A percentile compares a stretch with the other conserved stretches of the same genome.
phyloP scores from a whole-genome alignment of 2,329 filamentous ascomycete genomes.

The Colletotrichum sp. region DNA sequence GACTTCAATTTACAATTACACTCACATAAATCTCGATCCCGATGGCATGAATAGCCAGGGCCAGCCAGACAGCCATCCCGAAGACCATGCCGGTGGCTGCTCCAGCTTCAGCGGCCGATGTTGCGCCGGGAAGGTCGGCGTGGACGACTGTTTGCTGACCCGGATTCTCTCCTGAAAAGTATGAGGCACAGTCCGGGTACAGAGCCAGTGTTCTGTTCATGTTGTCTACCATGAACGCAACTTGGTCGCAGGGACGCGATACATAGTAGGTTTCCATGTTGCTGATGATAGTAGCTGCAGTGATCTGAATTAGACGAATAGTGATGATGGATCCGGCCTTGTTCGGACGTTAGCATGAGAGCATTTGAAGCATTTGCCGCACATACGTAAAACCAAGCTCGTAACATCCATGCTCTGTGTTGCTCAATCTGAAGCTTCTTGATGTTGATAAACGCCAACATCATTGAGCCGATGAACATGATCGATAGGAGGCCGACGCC shows the following conservation, averaged over 20 bases:
- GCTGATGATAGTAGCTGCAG: slow-evolving; percentile 38
- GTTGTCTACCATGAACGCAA: slow-evolving; percentile 41
- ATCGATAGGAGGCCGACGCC: slow-evolving; percentile 48
- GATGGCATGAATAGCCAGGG: slow-evolving; percentile 19
- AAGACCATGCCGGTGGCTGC: slow-evolving; percentile 51
- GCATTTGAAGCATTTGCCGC: not conserved
- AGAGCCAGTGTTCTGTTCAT: slow-evolving; percentile 26
- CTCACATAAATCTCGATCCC: slow-evolving; percentile 30
- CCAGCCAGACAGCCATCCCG: slow-evolving; percentile 52
- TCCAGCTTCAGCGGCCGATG: slow-evolving; percentile 31
- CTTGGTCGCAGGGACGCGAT: slow-evolving; percentile 51
- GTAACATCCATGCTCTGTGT: slow-evolving; percentile 69
- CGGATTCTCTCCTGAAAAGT: slow-evolving; percentile 33
- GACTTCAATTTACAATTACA: fast-evolving
- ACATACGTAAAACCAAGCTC: slow-evolving; percentile 55
- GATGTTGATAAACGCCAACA: slow-evolving; percentile 60
- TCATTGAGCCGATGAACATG: slow-evolving; percentile 45
- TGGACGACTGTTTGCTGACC: slow-evolving; percentile 30
- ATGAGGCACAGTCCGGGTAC: slow-evolving; percentile 50
- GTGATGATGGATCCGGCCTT: slow-evolving; percentile 55
- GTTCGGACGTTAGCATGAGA: not conserved
- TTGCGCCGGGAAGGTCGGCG: slow-evolving; percentile 33
- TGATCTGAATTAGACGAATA: slow-evolving; percentile 49
- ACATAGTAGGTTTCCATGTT: slow-evolving; percentile 28
- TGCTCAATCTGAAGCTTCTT: slow-evolving; percentile 66